phyloP scores from a whole-genome alignment of 2,329 filamentous ascomycete species.

The Epichloe typhina region DNA sequence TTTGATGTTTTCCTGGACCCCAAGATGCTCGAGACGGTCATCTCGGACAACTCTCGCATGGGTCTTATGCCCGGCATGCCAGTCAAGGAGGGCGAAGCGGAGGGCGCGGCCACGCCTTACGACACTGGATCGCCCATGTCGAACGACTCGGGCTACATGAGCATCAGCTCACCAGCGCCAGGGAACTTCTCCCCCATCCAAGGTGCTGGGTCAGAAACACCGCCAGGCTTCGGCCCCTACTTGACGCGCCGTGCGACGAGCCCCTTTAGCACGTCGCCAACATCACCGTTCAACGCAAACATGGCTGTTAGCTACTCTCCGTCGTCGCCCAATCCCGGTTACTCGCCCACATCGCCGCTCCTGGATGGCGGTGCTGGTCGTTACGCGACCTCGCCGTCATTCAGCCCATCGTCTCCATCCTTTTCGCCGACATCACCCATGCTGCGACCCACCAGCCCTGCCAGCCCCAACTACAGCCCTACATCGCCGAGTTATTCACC shows the following conservation, averaged over 20 bases:
- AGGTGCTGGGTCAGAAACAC: constrained; percentile 56
- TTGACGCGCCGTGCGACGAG: constrained; percentile 50
- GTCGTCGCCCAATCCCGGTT: constrained; percentile 58
- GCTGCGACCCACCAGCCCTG: constrained; percentile 39
- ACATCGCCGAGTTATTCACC: constrained; percentile 54
- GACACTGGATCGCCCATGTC: constrained; percentile 72
- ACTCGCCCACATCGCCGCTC: constrained; percentile 66
- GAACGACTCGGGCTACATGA: constrained; percentile 50
- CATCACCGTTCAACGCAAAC: constrained; percentile 47
- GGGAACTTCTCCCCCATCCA: constrained; percentile 69
- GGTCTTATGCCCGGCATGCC: constrained; percentile 70
- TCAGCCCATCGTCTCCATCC: constrained; percentile 49
- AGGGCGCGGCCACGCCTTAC: constrained; percentile 87
- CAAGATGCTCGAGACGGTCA: constrained; percentile 89
- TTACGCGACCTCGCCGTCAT: constrained; percentile 46
- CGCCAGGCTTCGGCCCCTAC: constrained; percentile 55
- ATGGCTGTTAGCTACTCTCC: constrained; percentile 55
- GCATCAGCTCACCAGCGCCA: constrained; percentile 47
- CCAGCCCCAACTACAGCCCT: constrained; percentile 50
- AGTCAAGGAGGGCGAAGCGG: constrained; percentile 59
- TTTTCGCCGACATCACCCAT: constrained; percentile 51
- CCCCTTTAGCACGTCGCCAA: constrained; percentile 60
- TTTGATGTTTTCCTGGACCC: constrained; percentile 90
- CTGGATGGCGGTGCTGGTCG: constrained; percentile 38
- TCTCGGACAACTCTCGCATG: constrained; percentile 80